Evolutionary conservation across 2,329 filamentous ascomycete species (phyloP), one percentile per base, ranked within the genome.

Genomic region (Curvularia lunata): DNA sequence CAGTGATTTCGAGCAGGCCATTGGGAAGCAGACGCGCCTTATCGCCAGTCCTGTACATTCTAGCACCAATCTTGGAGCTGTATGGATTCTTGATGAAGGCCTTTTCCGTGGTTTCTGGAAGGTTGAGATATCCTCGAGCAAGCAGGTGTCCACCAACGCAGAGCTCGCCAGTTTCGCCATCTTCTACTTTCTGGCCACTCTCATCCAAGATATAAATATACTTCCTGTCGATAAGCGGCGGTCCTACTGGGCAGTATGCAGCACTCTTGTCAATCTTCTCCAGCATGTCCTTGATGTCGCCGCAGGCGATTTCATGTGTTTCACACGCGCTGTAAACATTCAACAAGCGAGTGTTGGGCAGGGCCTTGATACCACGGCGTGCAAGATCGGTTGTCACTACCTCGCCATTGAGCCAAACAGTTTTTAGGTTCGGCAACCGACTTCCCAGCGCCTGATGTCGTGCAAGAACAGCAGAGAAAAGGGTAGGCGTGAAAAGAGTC

Each of bases 261-360:
- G 85, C 80, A 45, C 89, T 83, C n/a, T 83, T 80, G 50, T 88
- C 77, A 30, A 81, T 63, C 45, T 72, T 71, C n/a, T 67, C 81
- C 30, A 91, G 75, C 74, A 92, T 90, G 1, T 86, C 83, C 54
- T 82, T 81, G 63, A 93, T 88, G 66, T 92, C 90, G 40, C 90
- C 90, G 63, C 88, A 91, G 1, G 90, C 89, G 59, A 91, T 87
- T 75, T 92, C 90, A 63, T 92, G 90, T 0, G 91, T 93, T 74
- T 94, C 91, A 68, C 90, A 92, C 16, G 90, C 90, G 69, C 89
- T 92, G 78, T 94, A 94, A 67, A 89, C 90, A 66, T 93, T 94
- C 60, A 93, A 84, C 12, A 94, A 77, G 16, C 88, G 86, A 2
- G 86, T 83, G 0, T 87, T 84, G 0, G 91, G 90, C 4, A 93